A percentile compares a stretch with the other conserved stretches of the same genome.
Conservation (phyloP, 1,284 basidiomycete species). For the Somion occarium region DNA sequence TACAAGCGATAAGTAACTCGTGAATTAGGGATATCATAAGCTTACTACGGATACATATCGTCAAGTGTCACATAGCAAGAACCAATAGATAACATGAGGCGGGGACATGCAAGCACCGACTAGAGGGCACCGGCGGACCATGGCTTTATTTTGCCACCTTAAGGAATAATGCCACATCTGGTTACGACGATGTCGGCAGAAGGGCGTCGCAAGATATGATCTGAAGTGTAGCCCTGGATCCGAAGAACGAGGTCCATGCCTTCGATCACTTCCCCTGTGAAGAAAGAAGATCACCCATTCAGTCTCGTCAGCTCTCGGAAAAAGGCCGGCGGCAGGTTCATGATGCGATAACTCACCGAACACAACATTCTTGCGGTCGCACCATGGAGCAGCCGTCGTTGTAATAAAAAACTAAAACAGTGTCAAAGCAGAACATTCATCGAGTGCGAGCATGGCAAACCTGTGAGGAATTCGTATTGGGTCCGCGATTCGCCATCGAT, state of each 20-base stretch:
- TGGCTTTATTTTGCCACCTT: too few species aligned
- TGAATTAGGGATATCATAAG: too few species aligned
- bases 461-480: slow-evolving; percentile 50
- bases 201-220: slow-evolving; percentile 32
- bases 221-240: slow-evolving; percentile 32
- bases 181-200: slow-evolving; percentile 31
- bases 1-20: too few species aligned
- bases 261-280: slow-evolving; percentile 29
- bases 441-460: slow-evolving; percentile 20
- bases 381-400: slow-evolving; percentile 56
- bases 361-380: slow-evolving; percentile 47
- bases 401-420: slow-evolving; percentile 63
- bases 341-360: slow-evolving; percentile 34
- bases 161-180: slow-evolving; percentile 25
- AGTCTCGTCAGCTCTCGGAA: slow-evolving; percentile 1
- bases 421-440: not conserved
- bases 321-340: slow-evolving; percentile 4
- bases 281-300: not conserved
- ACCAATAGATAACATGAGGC: too few species aligned
- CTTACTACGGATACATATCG: too few species aligned
- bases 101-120: too few species aligned
- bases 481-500: slow-evolving; percentile 61
- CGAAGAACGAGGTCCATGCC: slow-evolving; percentile 38
- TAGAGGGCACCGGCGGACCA: too few species aligned
- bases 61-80: too few species aligned